These are phyloP conservation scores for Plasmodium knowlesi DNA, from an alignment of 169 alveolate genomes.

Conservation along the genomic window DNA sequence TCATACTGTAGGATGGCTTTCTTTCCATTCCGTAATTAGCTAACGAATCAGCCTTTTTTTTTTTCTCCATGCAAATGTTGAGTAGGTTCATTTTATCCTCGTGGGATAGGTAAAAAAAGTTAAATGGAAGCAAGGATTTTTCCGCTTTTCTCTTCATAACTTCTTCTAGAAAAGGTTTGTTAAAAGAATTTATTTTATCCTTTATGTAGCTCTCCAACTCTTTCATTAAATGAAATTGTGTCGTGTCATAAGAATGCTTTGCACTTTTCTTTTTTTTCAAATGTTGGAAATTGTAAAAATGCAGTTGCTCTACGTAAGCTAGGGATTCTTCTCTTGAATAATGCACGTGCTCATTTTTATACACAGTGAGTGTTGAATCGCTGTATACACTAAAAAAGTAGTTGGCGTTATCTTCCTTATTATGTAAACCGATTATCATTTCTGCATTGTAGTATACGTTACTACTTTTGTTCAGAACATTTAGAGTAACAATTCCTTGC, in stretches of 20 bases:
- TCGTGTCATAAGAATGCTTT: background rate
- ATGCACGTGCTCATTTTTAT: conserved; percentile 25
- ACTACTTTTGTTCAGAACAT: conserved; percentile 32
- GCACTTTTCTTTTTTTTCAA: conserved; percentile 25
- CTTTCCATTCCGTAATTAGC: background rate
- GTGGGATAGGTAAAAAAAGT: conserved; percentile 32
- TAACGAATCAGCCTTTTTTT: background rate
- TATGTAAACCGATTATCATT: conserved; percentile 25
- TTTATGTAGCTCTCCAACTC: conserved; percentile 50
- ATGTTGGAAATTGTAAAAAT: conserved; percentile 64
- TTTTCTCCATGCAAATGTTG: conserved; percentile 11
- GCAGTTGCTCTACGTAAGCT: conserved; percentile 51
- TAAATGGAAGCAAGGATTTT: conserved; percentile 35
- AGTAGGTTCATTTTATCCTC: conserved; percentile 37
- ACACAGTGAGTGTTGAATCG: conserved; percentile 57
- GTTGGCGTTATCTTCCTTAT: conserved; percentile 22
- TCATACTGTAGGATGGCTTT: background rate
- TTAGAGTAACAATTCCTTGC: background rate
- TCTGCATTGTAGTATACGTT: conserved; percentile 57
- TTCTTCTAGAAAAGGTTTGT: conserved; percentile 36
- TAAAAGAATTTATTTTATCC: conserved; percentile 37
- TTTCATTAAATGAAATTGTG: conserved; percentile 23
- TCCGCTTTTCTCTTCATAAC: conserved; percentile 36
- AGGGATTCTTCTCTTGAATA: conserved; percentile 65
- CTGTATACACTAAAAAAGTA: conserved; percentile 65